Evolutionary conservation across 176 grass and related monocot species (phyloP).

Genomic region (Aegilops longissima): DNA sequence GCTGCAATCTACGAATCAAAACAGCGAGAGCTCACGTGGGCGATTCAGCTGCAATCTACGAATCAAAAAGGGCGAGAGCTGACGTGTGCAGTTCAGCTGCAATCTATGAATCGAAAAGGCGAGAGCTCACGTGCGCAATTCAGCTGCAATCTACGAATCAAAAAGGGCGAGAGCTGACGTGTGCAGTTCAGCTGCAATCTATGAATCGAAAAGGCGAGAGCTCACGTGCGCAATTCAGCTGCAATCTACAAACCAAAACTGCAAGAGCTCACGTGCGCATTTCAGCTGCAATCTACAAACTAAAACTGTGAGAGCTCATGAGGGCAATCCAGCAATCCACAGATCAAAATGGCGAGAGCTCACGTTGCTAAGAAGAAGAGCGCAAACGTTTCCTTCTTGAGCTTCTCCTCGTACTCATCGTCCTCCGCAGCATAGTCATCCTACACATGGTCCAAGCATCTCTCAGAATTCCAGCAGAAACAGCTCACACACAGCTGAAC

Average conservation of each 20-base stretch:
- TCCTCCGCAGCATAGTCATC: slow-evolving; percentile 90
- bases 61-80: too few species aligned
- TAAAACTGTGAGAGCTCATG: not conserved
- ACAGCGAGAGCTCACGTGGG: not conserved
- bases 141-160: not conserved
- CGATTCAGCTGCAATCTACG: not conserved
- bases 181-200: not conserved
- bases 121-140: not conserved
- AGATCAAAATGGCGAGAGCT: not conserved
- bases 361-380: slow-evolving; percentile 92
- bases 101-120: not conserved
- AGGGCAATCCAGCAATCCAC: not conserved
- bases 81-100: not conserved
- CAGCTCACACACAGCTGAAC: not conserved
- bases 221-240: not conserved
- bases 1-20: not conserved
- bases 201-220: not conserved
- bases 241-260: not conserved
- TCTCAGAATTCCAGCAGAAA: slow-evolving; percentile 11
- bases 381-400: slow-evolving; percentile 69
- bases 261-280: too few species aligned
- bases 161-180: not conserved
- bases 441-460: slow-evolving; percentile 27
- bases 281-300: not conserved
- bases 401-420: slow-evolving; percentile 75